phyloP scores from a whole-genome alignment of 2,329 filamentous ascomycete species.

The Chaetomiaceae sp. region DNA sequence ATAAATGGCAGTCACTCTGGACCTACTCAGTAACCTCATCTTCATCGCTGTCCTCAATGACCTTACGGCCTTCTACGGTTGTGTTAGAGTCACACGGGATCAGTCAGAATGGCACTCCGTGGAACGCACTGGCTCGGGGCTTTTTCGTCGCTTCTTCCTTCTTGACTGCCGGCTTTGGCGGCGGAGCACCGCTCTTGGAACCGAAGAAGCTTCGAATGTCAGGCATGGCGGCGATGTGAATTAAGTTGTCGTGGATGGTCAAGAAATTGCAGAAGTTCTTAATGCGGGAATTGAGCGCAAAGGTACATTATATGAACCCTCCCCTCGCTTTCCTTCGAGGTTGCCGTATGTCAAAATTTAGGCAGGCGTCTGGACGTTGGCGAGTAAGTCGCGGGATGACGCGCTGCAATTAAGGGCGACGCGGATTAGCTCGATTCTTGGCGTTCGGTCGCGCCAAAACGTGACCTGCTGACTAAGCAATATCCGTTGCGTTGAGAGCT shows the following conservation, averaged over 20 bases:
- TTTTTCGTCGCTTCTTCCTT: conserved; percentile 45
- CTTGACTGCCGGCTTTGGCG: conserved; percentile 45
- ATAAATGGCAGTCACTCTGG: background rate
- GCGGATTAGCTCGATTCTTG: conserved; percentile 18
- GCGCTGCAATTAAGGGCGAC: conserved; percentile 21
- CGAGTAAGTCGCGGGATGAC: conserved; percentile 13
- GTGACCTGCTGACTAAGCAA: conserved; percentile 13
- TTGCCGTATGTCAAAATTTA: conserved; percentile 2
- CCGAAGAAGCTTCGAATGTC: conserved; percentile 93
- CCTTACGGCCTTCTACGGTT: conserved; percentile 53
- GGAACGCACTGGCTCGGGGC: conserved; percentile 42
- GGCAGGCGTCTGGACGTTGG: conserved; percentile 26
- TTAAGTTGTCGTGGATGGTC: background rate
- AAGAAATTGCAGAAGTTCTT: background rate
- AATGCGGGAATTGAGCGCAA: background rate
- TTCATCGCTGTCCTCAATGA: conserved; percentile 76
- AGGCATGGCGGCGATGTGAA: conserved; percentile 54
- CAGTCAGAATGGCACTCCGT: background rate
- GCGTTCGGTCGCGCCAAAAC: conserved; percentile 21
- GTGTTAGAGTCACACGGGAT: conserved; percentile 4
- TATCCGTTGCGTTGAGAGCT: background rate
- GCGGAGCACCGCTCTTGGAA: conserved; percentile 60
- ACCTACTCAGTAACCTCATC: conserved; percentile 59
- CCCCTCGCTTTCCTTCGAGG: background rate
- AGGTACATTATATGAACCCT: background rate